phyloP scores from a whole-genome alignment of 129 eudicot species.

The Heracleum sosnowskyi region DNA sequence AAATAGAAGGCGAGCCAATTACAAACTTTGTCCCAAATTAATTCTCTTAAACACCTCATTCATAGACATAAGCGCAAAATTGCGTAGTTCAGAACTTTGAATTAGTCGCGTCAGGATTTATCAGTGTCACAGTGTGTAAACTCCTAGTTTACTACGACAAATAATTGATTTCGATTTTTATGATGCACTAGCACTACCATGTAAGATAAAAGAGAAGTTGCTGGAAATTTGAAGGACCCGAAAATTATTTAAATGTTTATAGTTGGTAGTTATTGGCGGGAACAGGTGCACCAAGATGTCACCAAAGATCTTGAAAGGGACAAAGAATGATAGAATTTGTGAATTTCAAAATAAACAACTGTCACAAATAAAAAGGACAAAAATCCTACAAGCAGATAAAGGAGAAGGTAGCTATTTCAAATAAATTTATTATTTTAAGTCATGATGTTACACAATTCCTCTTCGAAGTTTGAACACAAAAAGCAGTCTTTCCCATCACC shows the following conservation, averaged over 20 bases:
- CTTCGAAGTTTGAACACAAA: background rate
- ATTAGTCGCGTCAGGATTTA: background rate
- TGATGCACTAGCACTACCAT: background rate
- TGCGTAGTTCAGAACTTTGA: too few species aligned
- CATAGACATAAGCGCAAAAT: too few species aligned
- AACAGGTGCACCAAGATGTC: conserved; percentile 4
- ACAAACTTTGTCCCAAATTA: too few species aligned
- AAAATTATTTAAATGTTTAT: background rate
- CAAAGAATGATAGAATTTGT: background rate
- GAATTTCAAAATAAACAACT: background rate
- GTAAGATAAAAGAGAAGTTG: background rate
- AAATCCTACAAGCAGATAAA: background rate
- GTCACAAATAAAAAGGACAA: background rate
- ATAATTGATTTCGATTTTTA: background rate
- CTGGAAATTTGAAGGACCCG: background rate
- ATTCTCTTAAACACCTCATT: too few species aligned
- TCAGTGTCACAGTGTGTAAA: too few species aligned
- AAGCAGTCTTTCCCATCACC: background rate
- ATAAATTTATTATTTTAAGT: background rate
- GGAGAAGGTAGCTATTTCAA: background rate
- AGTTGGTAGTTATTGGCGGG: conserved; percentile 5
- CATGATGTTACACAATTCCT: background rate
- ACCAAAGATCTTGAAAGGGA: conserved; percentile 4
- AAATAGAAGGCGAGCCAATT: too few species aligned
- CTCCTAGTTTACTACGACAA: background rate